phyloP scores from a whole-genome alignment of 2,329 filamentous ascomycete genomes.

The Botryotinia convoluta region DNA sequence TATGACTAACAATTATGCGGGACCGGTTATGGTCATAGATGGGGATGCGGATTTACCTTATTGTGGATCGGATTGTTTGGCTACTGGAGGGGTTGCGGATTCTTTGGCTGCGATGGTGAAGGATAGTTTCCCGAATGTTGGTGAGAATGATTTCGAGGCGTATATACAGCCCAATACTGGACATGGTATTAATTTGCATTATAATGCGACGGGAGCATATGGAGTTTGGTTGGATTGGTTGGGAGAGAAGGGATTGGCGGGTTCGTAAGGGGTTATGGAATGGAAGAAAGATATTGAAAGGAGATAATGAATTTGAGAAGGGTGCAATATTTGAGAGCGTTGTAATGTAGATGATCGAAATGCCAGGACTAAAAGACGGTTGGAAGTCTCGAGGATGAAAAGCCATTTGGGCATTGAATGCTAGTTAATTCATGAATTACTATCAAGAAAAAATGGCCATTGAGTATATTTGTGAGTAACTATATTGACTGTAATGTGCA shows the following conservation, averaged over 20 bases:
- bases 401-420: neutral
- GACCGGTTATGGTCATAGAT: constrained; percentile 57
- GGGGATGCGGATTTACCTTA: constrained; percentile 53
- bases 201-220: constrained; percentile 39
- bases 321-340: neutral
- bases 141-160: constrained; percentile 35
- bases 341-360: neutral
- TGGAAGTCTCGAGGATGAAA: neutral
- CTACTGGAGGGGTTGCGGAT: constrained; percentile 39
- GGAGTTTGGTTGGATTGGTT: constrained; percentile 41
- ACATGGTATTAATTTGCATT: constrained; percentile 50
- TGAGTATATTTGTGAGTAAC: neutral
- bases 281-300: neutral
- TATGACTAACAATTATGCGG: constrained; percentile 11
- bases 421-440: neutral
- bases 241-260: neutral
- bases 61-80: constrained; percentile 60
- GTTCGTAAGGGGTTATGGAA: neutral
- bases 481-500: neutral
- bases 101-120: constrained; percentile 39
- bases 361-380: neutral
- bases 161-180: constrained; percentile 52
- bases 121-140: constrained; percentile 31
- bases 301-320: neutral
- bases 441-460: neutral